These are phyloP conservation scores for Phytopythium ostracodes DNA, from an alignment of 352 stramenopile genomes.

Conservation along the genomic window DNA sequence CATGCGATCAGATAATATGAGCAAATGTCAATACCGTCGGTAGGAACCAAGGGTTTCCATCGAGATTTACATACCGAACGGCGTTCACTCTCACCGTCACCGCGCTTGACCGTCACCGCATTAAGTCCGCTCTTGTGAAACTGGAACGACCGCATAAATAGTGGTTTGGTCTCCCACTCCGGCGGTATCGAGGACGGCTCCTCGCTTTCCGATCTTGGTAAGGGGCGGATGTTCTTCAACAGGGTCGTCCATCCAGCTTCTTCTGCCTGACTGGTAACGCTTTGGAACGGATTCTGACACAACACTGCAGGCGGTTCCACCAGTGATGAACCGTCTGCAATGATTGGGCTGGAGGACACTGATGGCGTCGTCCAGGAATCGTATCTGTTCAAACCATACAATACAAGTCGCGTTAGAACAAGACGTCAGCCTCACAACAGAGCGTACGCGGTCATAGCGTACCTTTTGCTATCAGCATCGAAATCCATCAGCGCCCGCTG, in stretches of 20 bases:
- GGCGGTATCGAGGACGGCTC: background rate
- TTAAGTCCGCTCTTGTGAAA: conserved; percentile 3
- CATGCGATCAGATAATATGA: background rate
- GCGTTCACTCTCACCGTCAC: conserved; percentile 1
- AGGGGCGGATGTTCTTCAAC: background rate
- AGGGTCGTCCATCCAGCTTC: background rate
- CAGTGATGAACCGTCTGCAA: background rate
- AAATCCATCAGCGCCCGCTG: conserved; percentile 46
- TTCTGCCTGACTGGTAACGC: background rate
- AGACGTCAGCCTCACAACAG: background rate
- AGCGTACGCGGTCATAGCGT: background rate
- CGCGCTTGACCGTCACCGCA: conserved; percentile 1
- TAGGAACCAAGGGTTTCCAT: background rate
- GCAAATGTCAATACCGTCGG: background rate
- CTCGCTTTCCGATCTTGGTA: background rate
- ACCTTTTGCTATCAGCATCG: conserved; percentile 50
- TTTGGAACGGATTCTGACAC: conserved; percentile 7
- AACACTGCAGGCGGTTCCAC: background rate
- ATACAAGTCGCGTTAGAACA: background rate
- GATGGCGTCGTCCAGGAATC: background rate
- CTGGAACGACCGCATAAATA: conserved; percentile 5
- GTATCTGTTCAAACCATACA: background rate
- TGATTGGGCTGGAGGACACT: background rate
- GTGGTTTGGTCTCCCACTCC: conserved; percentile 1
- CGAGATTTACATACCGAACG: background rate